Evolutionary conservation across 2,329 filamentous ascomycete species (phyloP).

Genomic region (Botrytis tulipae): DNA sequence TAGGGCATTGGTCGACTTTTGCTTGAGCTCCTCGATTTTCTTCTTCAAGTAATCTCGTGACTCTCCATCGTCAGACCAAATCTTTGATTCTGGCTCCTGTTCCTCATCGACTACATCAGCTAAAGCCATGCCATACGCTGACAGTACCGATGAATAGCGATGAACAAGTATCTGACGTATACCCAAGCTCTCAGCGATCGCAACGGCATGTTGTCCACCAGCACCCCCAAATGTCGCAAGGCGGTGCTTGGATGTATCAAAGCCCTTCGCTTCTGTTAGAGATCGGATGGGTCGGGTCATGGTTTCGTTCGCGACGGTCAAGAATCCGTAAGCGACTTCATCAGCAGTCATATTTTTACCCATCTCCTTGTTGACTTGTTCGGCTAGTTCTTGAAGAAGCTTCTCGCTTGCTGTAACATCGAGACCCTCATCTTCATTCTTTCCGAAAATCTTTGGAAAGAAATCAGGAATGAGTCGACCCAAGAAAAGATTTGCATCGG

Average conservation of each 20-base stretch:
- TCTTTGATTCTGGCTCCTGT: conserved; percentile 69
- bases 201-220: conserved; percentile 88
- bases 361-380: conserved; percentile 75
- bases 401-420: conserved; percentile 73
- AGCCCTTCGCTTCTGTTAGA: conserved; percentile 87
- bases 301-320: conserved; percentile 86
- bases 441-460: conserved; percentile 93
- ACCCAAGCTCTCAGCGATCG: conserved; percentile 80
- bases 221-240: conserved; percentile 90
- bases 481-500: conserved; percentile 84
- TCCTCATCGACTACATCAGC: conserved; percentile 91
- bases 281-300: conserved; percentile 90
- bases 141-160: conserved; percentile 83
- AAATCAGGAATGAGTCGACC: conserved; percentile 84
- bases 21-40: conserved; percentile 78
- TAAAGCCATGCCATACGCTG: conserved; percentile 88
- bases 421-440: conserved; percentile 78
- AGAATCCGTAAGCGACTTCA: conserved; percentile 84
- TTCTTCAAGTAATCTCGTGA: conserved; percentile 61
- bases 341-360: conserved; percentile 71
- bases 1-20: conserved; percentile 67
- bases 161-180: conserved; percentile 85
- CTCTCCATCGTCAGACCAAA: conserved; percentile 59
- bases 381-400: conserved; percentile 71
- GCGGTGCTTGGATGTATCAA: conserved; percentile 87